Conservation (phyloP, 1,284 basidiomycete species). For the Stereum hirsutum region DNA sequence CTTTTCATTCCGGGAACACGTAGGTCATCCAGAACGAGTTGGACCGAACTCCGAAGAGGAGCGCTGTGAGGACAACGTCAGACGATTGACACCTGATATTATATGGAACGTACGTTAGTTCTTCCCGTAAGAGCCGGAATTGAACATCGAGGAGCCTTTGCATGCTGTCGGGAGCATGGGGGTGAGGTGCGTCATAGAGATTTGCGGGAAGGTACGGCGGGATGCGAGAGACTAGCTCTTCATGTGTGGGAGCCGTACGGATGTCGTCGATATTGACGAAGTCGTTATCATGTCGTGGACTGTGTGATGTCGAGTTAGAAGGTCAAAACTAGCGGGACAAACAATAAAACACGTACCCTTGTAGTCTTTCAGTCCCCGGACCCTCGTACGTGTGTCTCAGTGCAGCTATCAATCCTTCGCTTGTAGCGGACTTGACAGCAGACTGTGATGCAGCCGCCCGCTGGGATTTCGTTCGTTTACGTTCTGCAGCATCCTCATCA, state of each 20-base stretch:
- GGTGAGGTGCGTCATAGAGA: constrained; percentile 51
- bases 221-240: constrained; percentile 39
- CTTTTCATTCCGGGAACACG: constrained; percentile 1
- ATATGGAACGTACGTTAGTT: constrained; percentile 43
- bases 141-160: constrained; percentile 55
- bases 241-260: constrained; percentile 50
- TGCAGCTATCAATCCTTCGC: constrained; percentile 6
- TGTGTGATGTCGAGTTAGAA: constrained; percentile 32
- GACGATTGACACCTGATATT: background rate
- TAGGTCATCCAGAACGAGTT: constrained; percentile 23
- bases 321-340: constrained; percentile 51
- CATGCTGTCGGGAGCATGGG: constrained; percentile 42
- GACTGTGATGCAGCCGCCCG: background rate
- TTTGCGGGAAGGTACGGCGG: constrained; percentile 50
- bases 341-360: constrained; percentile 20
- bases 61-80: constrained; percentile 13
- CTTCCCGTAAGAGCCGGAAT: constrained; percentile 62
- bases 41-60: constrained; percentile 22
- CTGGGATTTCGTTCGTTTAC: too few species aligned
- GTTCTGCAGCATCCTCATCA: background rate
- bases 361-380: background rate
- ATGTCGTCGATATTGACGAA: constrained; percentile 43
- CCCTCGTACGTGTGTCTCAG: constrained; percentile 33
- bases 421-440: constrained; percentile 14
- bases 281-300: constrained; percentile 60